Evolutionary conservation across 1,284 basidiomycete genomes (phyloP).

Genomic region (Gomphus bonarii): DNA sequence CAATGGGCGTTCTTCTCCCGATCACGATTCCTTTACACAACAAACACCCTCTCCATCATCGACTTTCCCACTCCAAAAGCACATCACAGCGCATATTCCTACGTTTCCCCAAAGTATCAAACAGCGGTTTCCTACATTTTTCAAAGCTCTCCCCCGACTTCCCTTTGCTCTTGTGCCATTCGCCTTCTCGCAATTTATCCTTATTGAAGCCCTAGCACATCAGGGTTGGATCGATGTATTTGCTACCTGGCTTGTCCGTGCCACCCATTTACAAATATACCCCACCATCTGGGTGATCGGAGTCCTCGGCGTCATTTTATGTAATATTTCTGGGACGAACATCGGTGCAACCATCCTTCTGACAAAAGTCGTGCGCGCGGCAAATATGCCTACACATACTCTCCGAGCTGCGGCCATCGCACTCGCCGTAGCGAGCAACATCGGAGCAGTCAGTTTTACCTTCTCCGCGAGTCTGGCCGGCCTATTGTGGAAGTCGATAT

Average conservation of each 20-base stretch:
- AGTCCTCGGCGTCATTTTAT: slow-evolving; percentile 61
- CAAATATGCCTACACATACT: slow-evolving; percentile 19
- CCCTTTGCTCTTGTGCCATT: slow-evolving; percentile 84
- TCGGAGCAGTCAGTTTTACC: slow-evolving; percentile 87
- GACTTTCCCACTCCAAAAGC: no score
- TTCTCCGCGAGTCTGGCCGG: slow-evolving; percentile 89
- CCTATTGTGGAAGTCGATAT: slow-evolving; percentile 76
- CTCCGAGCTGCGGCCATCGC: slow-evolving; percentile 38
- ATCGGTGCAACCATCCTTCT: slow-evolving; percentile 94
- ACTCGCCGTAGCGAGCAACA: slow-evolving; percentile 79
- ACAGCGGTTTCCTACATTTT: slow-evolving; percentile 63
- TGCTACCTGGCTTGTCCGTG: slow-evolving; percentile 56
- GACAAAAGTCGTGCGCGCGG: slow-evolving; percentile 43
- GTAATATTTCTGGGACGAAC: slow-evolving; percentile 89
- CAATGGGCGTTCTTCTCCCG: neutral
- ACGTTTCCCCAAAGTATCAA: neutral
- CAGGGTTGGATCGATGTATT: slow-evolving; percentile 92
- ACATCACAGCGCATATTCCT: no score
- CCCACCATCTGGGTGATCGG: slow-evolving; percentile 48
- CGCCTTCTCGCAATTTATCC: slow-evolving; percentile 91
- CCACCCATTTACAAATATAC: slow-evolving; percentile 33
- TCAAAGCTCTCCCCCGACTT: slow-evolving; percentile 57
- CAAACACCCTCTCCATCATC: neutral
- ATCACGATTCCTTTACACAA: neutral
- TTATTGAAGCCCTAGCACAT: slow-evolving; percentile 76